A percentile compares a stretch with the other conserved stretches of the same genome.
These are phyloP conservation scores for Vicia faba DNA, from an alignment of 306 rosid genomes.

Conservation along the genomic window DNA sequence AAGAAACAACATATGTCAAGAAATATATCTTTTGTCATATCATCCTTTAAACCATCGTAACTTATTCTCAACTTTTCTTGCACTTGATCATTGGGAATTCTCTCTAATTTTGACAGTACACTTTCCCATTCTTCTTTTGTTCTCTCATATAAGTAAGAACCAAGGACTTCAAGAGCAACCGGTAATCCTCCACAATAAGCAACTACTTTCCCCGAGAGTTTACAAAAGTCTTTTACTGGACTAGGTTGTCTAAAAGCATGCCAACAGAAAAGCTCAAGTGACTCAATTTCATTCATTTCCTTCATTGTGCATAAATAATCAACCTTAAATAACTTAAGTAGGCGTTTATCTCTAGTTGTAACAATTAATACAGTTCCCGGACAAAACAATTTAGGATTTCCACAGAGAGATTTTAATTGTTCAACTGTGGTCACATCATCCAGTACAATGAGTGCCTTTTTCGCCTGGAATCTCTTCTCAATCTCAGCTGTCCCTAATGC, in stretches of 20 bases:
- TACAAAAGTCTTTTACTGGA: slow-evolving; percentile 2
- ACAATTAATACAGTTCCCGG: slow-evolving; percentile 33
- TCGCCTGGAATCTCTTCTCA: not conserved
- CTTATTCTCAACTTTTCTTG: no score
- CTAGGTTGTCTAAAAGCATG: slow-evolving; percentile 32
- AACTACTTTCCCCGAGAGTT: slow-evolving; percentile 15
- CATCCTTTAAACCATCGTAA: no score
- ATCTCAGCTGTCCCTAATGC: not conserved
- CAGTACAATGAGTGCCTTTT: slow-evolving; percentile 23
- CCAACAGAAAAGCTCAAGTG: slow-evolving; percentile 37
- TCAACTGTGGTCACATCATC: slow-evolving; percentile 21
- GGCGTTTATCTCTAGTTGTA: slow-evolving; percentile 31
- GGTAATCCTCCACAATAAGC: no score
- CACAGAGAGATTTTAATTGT: not conserved
- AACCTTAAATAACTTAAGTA: not conserved
- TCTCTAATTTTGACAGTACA: no score
- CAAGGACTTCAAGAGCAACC: no score
- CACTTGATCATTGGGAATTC: no score
- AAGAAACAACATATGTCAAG: no score
- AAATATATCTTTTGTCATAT: no score
- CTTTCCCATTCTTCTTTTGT: no score
- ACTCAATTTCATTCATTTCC: slow-evolving; percentile 30
- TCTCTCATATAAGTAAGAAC: no score
- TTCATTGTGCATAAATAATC: not conserved
- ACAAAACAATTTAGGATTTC: slow-evolving; percentile 18